Evolutionary conservation across 2,329 filamentous ascomycete genomes (phyloP), one percentile per base, ranked within the genome.

Genomic region (Lasiodiplodia theobromae): DNA sequence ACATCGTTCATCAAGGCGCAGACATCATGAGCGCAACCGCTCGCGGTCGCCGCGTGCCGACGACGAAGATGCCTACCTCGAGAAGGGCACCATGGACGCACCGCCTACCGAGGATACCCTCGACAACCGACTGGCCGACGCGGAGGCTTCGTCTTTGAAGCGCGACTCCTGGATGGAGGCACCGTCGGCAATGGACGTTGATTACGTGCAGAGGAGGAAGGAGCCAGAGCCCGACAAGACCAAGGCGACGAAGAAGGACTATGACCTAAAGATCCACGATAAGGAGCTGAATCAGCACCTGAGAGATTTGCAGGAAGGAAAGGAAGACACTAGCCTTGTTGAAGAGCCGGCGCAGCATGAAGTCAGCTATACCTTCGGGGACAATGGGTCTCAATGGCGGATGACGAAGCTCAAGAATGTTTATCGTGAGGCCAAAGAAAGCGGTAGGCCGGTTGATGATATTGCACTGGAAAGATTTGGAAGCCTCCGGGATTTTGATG

Each of bases 81-180:
- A 82, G 72, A 86, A 80, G 74, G 84, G 81, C 73, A 21, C 49
- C 37, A 82, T 75, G 52, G 78, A 74, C 67, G 79, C 80, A 8
- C 76, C 77, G 51, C 77, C 81, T 16, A 75, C 77, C n/a, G 81
- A 83, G 53, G 77, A 82, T n/a, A 76, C 78, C 6, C 71, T 83
- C n/a, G 82, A 84, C 66, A 75, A 80, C 40, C 77, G 80, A 69
- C 75, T 82, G 16, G 77, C 81, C 66, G 75, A 80, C 66, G 72
- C 78, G 23, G 75, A 76, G 21, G 71, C 74, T 70, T 72, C 79
- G 76, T 69, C 80, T 1, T 74, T 90, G 38, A 86, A 89, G 72
- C 88, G 96, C 71, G 96, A 98, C 78, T 88, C 91, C 0, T 99
- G 96, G 94, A 99, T 99, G 96, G 91, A 94, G 69, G 91, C 91